Base-by-base conservation (phyloP, 2,329 filamentous ascomycete genomes). In the Blastomyces emzantsi region DNA sequence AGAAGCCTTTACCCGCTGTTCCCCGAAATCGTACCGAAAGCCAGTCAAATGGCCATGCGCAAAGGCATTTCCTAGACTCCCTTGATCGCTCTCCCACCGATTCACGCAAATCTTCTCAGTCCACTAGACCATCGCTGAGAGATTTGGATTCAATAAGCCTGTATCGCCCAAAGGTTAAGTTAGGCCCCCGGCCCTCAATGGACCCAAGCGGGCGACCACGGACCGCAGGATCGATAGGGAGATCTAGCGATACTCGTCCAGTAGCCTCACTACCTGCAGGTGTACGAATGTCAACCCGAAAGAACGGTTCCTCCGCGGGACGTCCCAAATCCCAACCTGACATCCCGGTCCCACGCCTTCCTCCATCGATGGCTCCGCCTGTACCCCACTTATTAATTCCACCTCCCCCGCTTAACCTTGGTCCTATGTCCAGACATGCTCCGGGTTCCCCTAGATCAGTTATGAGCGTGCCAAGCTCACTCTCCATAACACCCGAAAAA, bases 401-500 rank as follows among this genome's bases (percentile, higher is more conserved):
- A 51, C 75, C 75, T 7, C 71, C 73, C 8, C 73, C 73, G 5
- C 73, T 64, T 69, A 70, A 45, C 70, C 75, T 64, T 70, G 60
- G 64, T n/a, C 56, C 64, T 70, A 33, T 71, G 71, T 63, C 73
- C 71, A 54, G 74, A 71, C 60, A 66, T 73, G 51, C 62, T 13
- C 65, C 65, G 17, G 52, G 55, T 3, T 78, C 76, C 30, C 75
- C 76, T 8, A 71, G 74, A 65, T 78, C 76, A 30, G 70, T 62
- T 71, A 75, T 71, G 74, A 83, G 71, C 74, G 78, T 78, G 68
- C 66, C 76, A 66, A 72, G 71, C 71, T 80, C 75, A 70, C 81
- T 74, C 13, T 78, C 79, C n/a, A 88, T 95, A 70, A 91, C 90
- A 1, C 90, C 90, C 0, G 94, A 99, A 75, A 97, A 95, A 78